These are phyloP conservation scores for Prunus dulcis DNA, from an alignment of 306 rosid genomes.

Conservation along the genomic window DNA sequence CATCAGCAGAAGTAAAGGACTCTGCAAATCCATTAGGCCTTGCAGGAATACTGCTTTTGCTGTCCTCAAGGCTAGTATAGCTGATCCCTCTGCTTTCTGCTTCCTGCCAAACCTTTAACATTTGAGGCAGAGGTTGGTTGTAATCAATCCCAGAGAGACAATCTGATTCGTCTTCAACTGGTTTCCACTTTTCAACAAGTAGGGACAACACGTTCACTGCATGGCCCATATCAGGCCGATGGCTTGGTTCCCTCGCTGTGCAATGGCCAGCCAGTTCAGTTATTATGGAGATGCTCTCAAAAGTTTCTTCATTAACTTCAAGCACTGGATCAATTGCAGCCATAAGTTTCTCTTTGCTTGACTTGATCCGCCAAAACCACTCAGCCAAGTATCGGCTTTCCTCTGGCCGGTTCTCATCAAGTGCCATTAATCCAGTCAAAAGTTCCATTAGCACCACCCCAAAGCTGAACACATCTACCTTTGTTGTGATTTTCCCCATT, in stretches of 20 bases:
- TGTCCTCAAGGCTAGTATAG: slow-evolving; percentile 44
- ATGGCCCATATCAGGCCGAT: slow-evolving; percentile 82
- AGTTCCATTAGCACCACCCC: slow-evolving; percentile 85
- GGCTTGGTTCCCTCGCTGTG: slow-evolving; percentile 71
- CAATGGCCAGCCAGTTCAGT: slow-evolving; percentile 86
- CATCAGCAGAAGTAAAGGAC: slow-evolving; percentile 64
- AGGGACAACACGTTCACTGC: slow-evolving; percentile 58
- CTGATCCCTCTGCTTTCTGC: slow-evolving; percentile 46
- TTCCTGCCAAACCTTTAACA: slow-evolving; percentile 72
- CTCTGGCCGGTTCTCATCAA: slow-evolving; percentile 73
- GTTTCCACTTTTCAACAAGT: slow-evolving; percentile 71
- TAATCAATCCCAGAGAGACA: slow-evolving; percentile 45
- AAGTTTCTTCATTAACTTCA: slow-evolving; percentile 37
- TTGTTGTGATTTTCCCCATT: slow-evolving; percentile 87
- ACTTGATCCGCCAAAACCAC: slow-evolving; percentile 75
- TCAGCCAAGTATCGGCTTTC: slow-evolving; percentile 77
- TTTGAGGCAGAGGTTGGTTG: slow-evolving; percentile 60
- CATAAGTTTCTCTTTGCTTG: slow-evolving; percentile 52
- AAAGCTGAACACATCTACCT: slow-evolving; percentile 74
- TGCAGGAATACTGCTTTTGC: slow-evolving; percentile 60
- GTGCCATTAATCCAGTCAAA: slow-evolving; percentile 66
- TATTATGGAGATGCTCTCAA: slow-evolving; percentile 46
- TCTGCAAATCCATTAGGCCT: slow-evolving; percentile 73
- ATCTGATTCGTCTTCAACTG: slow-evolving; percentile 43
- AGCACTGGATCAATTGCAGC: slow-evolving; percentile 64